Evolutionary conservation across 139 green algal species (phyloP).

Genomic region (Chlorella sp.): DNA sequence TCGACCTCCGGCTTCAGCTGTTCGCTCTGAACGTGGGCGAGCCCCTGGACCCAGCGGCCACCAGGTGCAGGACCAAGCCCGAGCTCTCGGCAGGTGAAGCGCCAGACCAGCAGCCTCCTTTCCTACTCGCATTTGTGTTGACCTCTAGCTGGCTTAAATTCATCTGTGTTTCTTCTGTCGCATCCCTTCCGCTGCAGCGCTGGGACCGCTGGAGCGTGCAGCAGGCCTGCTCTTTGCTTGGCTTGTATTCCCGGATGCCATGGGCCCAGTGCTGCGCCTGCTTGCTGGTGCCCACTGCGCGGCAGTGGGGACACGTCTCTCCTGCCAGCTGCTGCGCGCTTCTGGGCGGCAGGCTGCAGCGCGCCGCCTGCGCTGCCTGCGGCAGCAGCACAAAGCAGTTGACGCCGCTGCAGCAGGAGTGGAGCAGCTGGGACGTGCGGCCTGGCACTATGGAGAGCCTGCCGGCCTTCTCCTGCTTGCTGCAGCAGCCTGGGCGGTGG

Average conservation of each 20-base stretch:
- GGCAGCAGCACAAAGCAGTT: too few relatives aligned
- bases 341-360: not conserved
- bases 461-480: constrained; percentile 13
- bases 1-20: constrained; percentile 12
- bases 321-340: not conserved
- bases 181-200: not conserved
- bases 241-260: constrained; percentile 31
- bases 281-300: constrained; percentile 8
- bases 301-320: not conserved
- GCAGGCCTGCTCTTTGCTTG: constrained; percentile 17
- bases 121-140: too few relatives aligned
- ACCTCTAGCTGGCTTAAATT: too few relatives aligned
- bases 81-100: not conserved
- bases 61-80: not conserved
- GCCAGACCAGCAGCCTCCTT: too few relatives aligned
- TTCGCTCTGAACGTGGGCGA: constrained; percentile 1
- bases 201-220: not conserved
- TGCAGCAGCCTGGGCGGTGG: constrained; percentile 22
- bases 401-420: not conserved
- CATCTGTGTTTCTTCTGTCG: too few relatives aligned
- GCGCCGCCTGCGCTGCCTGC: not conserved
- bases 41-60: not conserved
- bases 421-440: not conserved
- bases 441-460: constrained; percentile 20
- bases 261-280: not conserved